phyloP scores from a whole-genome alignment of 139 green algal species.

The Chlorella sp. region DNA sequence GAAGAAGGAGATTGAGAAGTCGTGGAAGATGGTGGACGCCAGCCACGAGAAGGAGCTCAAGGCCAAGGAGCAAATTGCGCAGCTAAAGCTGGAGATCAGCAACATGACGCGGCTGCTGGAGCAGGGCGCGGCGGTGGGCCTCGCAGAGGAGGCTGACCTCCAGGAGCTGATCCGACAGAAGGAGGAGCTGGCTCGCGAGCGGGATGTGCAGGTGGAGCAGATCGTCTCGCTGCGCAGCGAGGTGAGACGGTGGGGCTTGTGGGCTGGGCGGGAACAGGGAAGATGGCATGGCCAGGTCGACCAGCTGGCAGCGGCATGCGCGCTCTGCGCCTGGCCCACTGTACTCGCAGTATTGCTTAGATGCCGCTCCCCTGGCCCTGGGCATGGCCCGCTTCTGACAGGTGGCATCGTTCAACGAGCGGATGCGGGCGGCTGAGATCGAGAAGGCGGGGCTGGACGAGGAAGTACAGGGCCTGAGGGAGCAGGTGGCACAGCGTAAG shows the following conservation, averaged over 20 bases:
- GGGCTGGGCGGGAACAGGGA: too few relatives aligned
- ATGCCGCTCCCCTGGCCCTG: too few relatives aligned
- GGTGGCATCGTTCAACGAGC: slow-evolving; percentile 68
- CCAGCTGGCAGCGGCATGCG: too few relatives aligned
- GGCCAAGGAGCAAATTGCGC: slow-evolving; percentile 82
- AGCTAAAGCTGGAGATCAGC: slow-evolving; percentile 85
- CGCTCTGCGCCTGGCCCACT: too few relatives aligned
- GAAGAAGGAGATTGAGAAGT: slow-evolving; percentile 94
- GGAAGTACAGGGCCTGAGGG: slow-evolving; percentile 64
- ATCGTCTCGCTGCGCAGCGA: slow-evolving; percentile 61
- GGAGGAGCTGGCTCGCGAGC: slow-evolving; percentile 78
- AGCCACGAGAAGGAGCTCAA: slow-evolving; percentile 89
- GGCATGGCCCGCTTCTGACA: too few relatives aligned
- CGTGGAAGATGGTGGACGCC: slow-evolving; percentile 88
- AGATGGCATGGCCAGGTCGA: too few relatives aligned
- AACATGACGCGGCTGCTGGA: slow-evolving; percentile 85
- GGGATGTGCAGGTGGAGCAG: slow-evolving; percentile 71
- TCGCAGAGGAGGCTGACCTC: slow-evolving; percentile 73
- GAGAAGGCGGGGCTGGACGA: slow-evolving; percentile 68
- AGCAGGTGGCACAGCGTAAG: slow-evolving; percentile 65
- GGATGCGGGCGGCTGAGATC: slow-evolving; percentile 64
- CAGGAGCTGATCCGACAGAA: slow-evolving; percentile 80
- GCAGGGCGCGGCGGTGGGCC: slow-evolving; percentile 73
- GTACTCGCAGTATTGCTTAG: too few relatives aligned
- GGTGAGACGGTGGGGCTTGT: not conserved